Conservation (phyloP, 2,329 filamentous ascomycete genomes). For the Ophiocordyceps robertsii region DNA sequence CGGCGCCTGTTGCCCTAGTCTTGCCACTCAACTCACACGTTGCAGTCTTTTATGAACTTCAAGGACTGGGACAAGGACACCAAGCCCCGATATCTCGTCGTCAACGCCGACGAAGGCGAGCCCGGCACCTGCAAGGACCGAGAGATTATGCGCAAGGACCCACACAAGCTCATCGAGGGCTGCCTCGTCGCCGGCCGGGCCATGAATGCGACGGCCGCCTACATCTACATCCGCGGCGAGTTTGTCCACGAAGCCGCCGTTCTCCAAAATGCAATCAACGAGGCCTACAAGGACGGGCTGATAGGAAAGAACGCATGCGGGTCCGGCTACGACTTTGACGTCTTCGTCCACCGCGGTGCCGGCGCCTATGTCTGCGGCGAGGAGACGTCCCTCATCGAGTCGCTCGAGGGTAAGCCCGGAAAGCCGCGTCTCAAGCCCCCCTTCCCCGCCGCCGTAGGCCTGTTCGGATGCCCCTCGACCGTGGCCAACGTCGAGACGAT, state of each 20-base stretch:
- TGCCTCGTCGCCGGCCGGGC: slow-evolving; percentile 90
- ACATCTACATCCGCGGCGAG: slow-evolving; percentile 98
- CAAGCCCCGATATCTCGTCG: slow-evolving; percentile 90
- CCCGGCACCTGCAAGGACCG: slow-evolving; percentile 98
- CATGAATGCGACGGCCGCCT: slow-evolving; percentile 97
- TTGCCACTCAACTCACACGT: slow-evolving; percentile 2
- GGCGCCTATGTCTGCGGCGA: slow-evolving; percentile 97
- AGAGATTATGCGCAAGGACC: slow-evolving; percentile 99
- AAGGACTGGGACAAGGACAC: slow-evolving; percentile 98
- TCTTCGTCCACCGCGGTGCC: slow-evolving; percentile 91
- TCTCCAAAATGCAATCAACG: slow-evolving; percentile 89
- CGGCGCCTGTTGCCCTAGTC: no score
- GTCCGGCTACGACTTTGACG: slow-evolving; percentile 94
- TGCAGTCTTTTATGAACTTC: slow-evolving; percentile 97
- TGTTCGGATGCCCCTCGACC: slow-evolving; percentile 95
- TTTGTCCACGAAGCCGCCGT: slow-evolving; percentile 94
- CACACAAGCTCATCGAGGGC: slow-evolving; percentile 96
- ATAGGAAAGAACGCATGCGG: slow-evolving; percentile 98
- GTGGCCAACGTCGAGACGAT: slow-evolving; percentile 98
- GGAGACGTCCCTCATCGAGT: slow-evolving; percentile 96
- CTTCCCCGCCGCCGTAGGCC: slow-evolving; percentile 91
- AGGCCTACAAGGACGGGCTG: slow-evolving; percentile 86
- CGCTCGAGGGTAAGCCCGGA: slow-evolving; percentile 93
- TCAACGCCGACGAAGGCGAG: slow-evolving; percentile 98
- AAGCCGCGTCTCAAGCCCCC: slow-evolving; percentile 98